A percentile compares a stretch with the other conserved stretches of the same genome.
Evolutionary conservation across 495 filamentous ascomycete genomes (phyloP).

Genomic region (Xylaria sp.): DNA sequence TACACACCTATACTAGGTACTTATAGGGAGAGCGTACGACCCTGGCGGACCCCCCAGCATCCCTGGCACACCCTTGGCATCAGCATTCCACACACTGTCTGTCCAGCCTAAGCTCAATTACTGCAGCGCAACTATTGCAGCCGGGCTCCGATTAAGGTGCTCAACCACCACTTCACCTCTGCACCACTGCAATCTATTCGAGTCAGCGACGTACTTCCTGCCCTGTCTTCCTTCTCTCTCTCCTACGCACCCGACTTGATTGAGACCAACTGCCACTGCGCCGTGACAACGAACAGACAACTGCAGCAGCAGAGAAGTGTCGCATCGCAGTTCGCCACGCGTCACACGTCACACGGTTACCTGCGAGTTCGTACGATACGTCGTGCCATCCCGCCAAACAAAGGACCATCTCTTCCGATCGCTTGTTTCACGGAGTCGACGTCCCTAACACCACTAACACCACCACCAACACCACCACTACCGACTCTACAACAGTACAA

Average conservation of each 20-base stretch:
- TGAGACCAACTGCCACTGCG: background rate
- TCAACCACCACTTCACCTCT: background rate
- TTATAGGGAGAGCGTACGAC: no score
- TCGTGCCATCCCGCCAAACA: slow-evolving; percentile 24
- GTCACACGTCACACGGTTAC: slow-evolving; percentile 23
- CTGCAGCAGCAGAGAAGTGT: background rate
- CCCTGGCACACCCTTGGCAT: background rate
- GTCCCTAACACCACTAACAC: background rate
- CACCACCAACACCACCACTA: no score
- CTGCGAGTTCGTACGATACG: slow-evolving; percentile 21
- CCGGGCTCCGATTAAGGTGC: slow-evolving; percentile 4
- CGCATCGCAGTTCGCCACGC: slow-evolving; percentile 22
- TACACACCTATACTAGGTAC: no score
- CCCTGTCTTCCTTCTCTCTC: background rate
- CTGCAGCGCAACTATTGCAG: no score
- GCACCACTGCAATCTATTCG: slow-evolving; percentile 18
- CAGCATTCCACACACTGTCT: slow-evolving; percentile 9
- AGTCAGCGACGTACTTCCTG: slow-evolving; percentile 20
- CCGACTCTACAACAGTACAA: no score
- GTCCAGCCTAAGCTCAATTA: background rate
- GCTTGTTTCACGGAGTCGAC: slow-evolving; percentile 21
- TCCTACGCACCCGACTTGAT: background rate
- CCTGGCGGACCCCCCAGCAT: no score
- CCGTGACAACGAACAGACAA: background rate
- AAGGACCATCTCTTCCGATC: slow-evolving; percentile 25